Evolutionary conservation across 2,329 filamentous ascomycete species (phyloP), one percentile per base, ranked within the genome.

Genomic region (Aspergillus sclerotialis): DNA sequence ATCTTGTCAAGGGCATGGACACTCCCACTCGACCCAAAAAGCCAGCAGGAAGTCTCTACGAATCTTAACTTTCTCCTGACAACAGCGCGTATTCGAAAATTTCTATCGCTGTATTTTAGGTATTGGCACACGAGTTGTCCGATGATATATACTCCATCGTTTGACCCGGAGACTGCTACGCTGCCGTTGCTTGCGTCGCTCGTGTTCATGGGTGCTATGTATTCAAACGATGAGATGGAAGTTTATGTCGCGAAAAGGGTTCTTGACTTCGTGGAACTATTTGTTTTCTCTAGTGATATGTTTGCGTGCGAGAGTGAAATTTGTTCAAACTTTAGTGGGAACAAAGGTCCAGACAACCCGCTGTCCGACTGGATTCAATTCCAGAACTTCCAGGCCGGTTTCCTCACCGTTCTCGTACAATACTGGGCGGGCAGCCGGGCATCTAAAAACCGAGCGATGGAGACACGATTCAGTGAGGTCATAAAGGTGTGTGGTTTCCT

Each of bases 61-160:
- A 56, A 60, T 24, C 46, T 67, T 4, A 58, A 58, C 17, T 65
- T 56, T 28, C 42, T 69, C 7, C 50, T 68, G 19, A 65, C 58
- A 1, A 61, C 63, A 1, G 52, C 54, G 0, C 59, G 58, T 16
- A 65, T 68, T 19, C 55, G 55, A 10, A 66, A 61, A 37, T 67
- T 63, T 35, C 45, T 65, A 4, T 45, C 49, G 2, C 46, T 67
- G 3, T 70, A 67, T 35, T 69, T 69, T 36, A 58, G 59, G 24
- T 61, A 60, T 37, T 69, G 67, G 59, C 65, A 70, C 21, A 58
- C 58, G 3, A 66, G 64, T 35, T 65, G 60, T 35, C 48, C 64
- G 1, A 61, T 70, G 17, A 45, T 70, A 4, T 65, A 70, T 41
- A 40, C 46, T 7, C 56, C 62, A 4, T 58, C 63, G 0, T 69